Evolutionary conservation across 2,329 filamentous ascomycete genomes (phyloP).

Genomic region (Ophiostoma pallidulum): DNA sequence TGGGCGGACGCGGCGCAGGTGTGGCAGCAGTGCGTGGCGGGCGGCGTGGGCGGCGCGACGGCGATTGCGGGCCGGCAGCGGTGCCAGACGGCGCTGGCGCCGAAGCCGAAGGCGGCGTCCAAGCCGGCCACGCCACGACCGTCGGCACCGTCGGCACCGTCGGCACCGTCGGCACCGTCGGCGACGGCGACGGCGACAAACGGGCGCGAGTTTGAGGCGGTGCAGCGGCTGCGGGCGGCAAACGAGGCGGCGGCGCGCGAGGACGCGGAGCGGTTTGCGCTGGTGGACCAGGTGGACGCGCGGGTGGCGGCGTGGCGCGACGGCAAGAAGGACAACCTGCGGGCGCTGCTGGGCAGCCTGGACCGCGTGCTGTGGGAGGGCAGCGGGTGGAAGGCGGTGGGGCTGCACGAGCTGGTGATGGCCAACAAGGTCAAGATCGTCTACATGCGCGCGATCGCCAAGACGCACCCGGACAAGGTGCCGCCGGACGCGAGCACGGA

Average conservation of each 20-base stretch:
- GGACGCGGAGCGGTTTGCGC: constrained; percentile 86
- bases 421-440: constrained; percentile 92
- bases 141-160: constrained; percentile 23
- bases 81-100: constrained; percentile 77
- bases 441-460: constrained; percentile 99
- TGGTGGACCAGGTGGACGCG: constrained; percentile 78
- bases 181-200: constrained; percentile 1
- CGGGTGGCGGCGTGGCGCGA: constrained; percentile 73
- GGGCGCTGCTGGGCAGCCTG: constrained; percentile 76
- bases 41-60: constrained; percentile 73
- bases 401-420: constrained; percentile 85
- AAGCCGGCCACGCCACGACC: constrained; percentile 35
- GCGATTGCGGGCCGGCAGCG: constrained; percentile 79
- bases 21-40: constrained; percentile 77
- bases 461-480: constrained; percentile 95
- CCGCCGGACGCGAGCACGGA: constrained; percentile 56
- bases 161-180: constrained; percentile 32
- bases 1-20: constrained; percentile 74
- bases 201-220: constrained; percentile 59
- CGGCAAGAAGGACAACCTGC: constrained; percentile 85
- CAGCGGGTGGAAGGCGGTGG: constrained; percentile 94
- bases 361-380: constrained; percentile 86
- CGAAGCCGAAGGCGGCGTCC: constrained; percentile 42
- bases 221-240: constrained; percentile 69
- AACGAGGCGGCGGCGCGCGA: constrained; percentile 78